Evolutionary conservation across 176 grass and related monocot genomes (phyloP).

Genomic region (Oryza rufipogon): DNA sequence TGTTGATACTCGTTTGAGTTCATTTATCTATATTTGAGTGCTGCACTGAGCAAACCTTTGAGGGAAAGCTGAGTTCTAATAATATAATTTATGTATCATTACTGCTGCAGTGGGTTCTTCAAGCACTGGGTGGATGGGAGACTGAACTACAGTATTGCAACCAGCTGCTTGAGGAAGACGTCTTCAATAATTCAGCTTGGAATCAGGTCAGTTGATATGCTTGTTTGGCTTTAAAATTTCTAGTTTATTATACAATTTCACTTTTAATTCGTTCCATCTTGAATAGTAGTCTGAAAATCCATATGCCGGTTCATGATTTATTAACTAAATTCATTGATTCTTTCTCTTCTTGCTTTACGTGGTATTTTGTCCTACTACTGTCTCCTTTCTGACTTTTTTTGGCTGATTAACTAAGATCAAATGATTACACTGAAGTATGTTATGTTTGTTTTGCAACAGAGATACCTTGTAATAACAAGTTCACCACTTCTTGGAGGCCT

Average conservation of each 20-base stretch:
- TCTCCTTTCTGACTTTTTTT: slow-evolving; percentile 3
- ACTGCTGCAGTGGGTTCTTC: slow-evolving; percentile 87
- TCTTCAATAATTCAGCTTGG: slow-evolving; percentile 99
- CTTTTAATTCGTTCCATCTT: not conserved
- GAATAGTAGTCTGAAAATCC: slow-evolving; percentile 8
- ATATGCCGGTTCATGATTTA: not conserved
- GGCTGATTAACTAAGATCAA: slow-evolving; percentile 19
- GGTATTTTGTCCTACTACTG: not conserved
- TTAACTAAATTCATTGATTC: slow-evolving; percentile 15
- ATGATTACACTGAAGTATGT: slow-evolving; percentile 30
- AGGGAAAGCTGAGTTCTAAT: slow-evolving; percentile 16
- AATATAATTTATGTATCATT: slow-evolving; percentile 27
- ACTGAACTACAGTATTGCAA: slow-evolving; percentile 77
- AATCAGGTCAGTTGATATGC: slow-evolving; percentile 71
- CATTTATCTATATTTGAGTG: not conserved
- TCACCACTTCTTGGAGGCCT: slow-evolving; percentile 80
- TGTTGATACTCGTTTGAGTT: slow-evolving; percentile 23
- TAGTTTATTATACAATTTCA: not conserved
- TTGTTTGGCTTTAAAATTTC: slow-evolving; percentile 9
- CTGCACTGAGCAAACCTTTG: slow-evolving; percentile 22
- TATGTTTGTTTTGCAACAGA: slow-evolving; percentile 48
- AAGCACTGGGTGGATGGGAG: slow-evolving; percentile 93
- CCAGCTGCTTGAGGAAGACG: slow-evolving; percentile 78
- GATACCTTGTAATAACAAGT: slow-evolving; percentile 84
- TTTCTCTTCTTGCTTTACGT: slow-evolving; percentile 19